phyloP scores from a whole-genome alignment of 176 grass and related monocot species.

The Bothriochloa decipiens region DNA sequence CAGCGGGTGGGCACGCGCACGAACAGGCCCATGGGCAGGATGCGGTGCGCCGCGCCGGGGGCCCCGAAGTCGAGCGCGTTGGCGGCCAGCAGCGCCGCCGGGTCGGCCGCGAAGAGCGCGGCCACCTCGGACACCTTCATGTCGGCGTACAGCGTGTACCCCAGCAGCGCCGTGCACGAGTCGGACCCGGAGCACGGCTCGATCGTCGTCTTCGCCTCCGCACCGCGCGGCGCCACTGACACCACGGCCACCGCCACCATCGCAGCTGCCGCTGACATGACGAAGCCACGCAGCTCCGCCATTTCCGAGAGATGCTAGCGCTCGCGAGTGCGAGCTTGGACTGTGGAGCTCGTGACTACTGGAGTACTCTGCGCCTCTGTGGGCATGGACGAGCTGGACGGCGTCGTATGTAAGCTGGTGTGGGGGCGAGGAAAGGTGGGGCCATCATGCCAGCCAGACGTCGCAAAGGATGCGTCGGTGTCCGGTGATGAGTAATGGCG shows the following conservation, averaged over 20 bases:
- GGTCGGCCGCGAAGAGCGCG: slow-evolving; percentile 64
- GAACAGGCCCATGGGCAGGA: slow-evolving; percentile 82
- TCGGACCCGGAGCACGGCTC: slow-evolving; percentile 83
- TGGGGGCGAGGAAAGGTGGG: not conserved
- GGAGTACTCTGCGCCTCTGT: not conserved
- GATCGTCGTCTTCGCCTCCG: slow-evolving; percentile 78
- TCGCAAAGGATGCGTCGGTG: slow-evolving; percentile 4
- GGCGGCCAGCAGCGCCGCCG: slow-evolving; percentile 60
- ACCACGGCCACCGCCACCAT: not conserved
- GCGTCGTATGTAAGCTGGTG: not conserved
- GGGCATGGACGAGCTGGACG: not conserved
- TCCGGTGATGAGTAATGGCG: slow-evolving; percentile 39
- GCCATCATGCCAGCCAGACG: not conserved
- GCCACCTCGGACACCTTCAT: slow-evolving; percentile 93
- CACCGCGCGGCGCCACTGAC: not conserved
- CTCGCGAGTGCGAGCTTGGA: not conserved
- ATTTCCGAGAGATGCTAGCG: not conserved
- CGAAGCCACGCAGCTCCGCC: slow-evolving; percentile 5
- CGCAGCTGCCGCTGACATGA: not conserved
- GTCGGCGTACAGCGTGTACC: slow-evolving; percentile 95
- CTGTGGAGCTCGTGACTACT: not conserved
- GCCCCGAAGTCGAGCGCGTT: slow-evolving; percentile 72
- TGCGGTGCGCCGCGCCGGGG: slow-evolving; percentile 61
- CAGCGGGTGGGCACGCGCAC: slow-evolving; percentile 71
- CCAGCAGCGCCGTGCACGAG: slow-evolving; percentile 70